A percentile compares a stretch with the other conserved stretches of the same genome.
phyloP scores from a whole-genome alignment of 345 rosid genomes.

The Bruguiera parviflora region DNA sequence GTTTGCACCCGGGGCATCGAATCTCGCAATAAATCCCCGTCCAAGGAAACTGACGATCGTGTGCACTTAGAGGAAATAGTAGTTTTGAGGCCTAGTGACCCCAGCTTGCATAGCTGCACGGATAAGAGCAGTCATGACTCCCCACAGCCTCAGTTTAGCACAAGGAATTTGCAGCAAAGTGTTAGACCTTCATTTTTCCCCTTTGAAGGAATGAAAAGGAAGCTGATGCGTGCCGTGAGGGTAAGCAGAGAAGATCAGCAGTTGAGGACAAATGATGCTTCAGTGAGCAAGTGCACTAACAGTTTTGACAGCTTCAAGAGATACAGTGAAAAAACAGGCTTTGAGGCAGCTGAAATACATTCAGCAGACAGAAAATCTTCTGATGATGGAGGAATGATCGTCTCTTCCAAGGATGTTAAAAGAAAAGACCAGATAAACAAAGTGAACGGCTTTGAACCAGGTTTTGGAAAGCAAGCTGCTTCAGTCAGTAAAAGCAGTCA shows the following conservation, averaged over 20 bases:
- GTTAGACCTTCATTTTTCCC: conserved; percentile 40
- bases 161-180: conserved; percentile 24
- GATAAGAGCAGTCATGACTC: conserved; percentile 16
- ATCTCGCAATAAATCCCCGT: conserved; percentile 8
- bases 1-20: conserved; percentile 3
- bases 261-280: conserved; percentile 12
- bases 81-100: conserved; percentile 46
- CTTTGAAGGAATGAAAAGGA: conserved; percentile 54
- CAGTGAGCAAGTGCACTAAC: conserved; percentile 5
- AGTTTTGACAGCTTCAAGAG: conserved; percentile 15
- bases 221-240: conserved; percentile 49
- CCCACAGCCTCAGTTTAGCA: conserved; percentile 16
- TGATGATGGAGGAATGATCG: conserved; percentile 8
- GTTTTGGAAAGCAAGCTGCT: conserved; percentile 20
- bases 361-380: conserved; percentile 14
- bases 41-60: conserved; percentile 18
- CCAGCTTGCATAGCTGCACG: conserved; percentile 29
- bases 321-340: conserved; percentile 24
- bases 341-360: conserved; percentile 18
- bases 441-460: conserved; percentile 5
- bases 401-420: conserved; percentile 19
- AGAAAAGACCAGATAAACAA: conserved; percentile 18
- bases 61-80: conserved; percentile 35
- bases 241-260: conserved; percentile 34
- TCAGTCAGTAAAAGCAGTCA: conserved; percentile 26